Percentiles rank a stretch among this genome's conserved stretches.
phyloP scores from a whole-genome alignment of 257 asterid genomes.

The Plantago elongata region DNA sequence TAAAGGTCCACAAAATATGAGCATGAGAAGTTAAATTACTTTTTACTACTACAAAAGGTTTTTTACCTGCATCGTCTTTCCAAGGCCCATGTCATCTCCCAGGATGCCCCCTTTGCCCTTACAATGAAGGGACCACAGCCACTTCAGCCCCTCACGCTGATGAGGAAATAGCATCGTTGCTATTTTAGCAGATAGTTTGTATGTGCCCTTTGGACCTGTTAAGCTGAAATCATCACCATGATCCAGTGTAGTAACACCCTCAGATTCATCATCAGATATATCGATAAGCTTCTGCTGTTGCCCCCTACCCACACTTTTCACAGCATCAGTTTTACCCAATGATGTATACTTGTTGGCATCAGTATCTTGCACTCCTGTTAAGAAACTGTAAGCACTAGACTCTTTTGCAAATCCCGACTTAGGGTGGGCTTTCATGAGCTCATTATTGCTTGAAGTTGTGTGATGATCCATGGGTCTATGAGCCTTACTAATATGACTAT shows the following conservation, averaged over 20 bases:
- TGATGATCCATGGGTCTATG: conserved; percentile 16
- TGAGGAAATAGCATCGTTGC: conserved; percentile 83
- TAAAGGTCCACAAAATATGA: conserved; percentile 6
- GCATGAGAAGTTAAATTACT: background rate
- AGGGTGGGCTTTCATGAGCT: conserved; percentile 16
- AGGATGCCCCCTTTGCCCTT: conserved; percentile 86
- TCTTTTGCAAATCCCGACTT: conserved; percentile 31
- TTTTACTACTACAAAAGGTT: conserved; percentile 2
- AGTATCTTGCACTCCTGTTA: conserved; percentile 26
- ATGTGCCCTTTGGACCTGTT: conserved; percentile 43
- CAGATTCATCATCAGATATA: conserved; percentile 36
- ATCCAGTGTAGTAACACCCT: conserved; percentile 30
- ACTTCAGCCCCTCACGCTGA: conserved; percentile 87
- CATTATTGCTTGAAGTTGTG: conserved; percentile 31
- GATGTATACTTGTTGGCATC: conserved; percentile 36
- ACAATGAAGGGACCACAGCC: conserved; percentile 97
- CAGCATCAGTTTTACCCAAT: conserved; percentile 29
- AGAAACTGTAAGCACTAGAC: conserved; percentile 27
- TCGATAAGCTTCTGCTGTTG: conserved; percentile 34
- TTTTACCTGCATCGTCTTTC: conserved; percentile 97
- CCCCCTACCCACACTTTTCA: conserved; percentile 29
- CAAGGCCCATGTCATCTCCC: conserved; percentile 98
- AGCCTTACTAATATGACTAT: conserved; percentile 22
- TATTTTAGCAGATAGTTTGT: conserved; percentile 54
- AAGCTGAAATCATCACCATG: conserved; percentile 46